A percentile compares a stretch with the other conserved stretches of the same genome.
These are phyloP conservation scores for Paecilomyces sp. DNA, from an alignment of 2,329 filamentous ascomycete species.

Conservation along the genomic window DNA sequence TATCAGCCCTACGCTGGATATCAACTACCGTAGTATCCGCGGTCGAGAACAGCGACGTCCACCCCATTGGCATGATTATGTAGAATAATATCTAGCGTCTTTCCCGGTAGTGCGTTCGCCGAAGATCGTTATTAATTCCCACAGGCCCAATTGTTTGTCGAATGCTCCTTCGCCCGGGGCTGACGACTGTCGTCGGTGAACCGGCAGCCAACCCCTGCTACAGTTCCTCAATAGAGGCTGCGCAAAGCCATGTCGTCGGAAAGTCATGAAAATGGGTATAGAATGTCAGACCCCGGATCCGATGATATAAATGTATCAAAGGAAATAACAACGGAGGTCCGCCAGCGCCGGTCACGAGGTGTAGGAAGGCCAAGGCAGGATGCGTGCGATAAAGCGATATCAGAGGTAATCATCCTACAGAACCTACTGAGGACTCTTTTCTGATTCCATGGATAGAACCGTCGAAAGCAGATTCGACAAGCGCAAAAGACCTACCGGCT, in stretches of 20 bases:
- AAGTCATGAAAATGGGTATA: neutral
- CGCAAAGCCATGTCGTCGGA: neutral
- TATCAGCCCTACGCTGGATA: no score
- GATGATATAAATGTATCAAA: neutral
- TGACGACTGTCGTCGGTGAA: neutral
- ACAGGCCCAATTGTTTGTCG: neutral
- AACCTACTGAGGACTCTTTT: neutral
- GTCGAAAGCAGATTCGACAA: conserved; percentile 75
- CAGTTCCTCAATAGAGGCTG: neutral
- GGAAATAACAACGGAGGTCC: neutral
- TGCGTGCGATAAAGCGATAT: neutral
- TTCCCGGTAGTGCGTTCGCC: neutral
- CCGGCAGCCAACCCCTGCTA: neutral
- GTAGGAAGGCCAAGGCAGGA: neutral
- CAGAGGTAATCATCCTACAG: neutral
- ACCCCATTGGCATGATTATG: no score
- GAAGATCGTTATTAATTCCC: neutral
- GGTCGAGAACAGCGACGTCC: no score
- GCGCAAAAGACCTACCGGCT: conserved; percentile 78
- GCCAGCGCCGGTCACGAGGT: neutral
- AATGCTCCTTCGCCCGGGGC: neutral
- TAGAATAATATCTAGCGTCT: neutral
- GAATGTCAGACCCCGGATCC: neutral
- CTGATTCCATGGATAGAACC: conserved; percentile 18
- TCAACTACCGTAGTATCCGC: no score